These are phyloP conservation scores for Blastobotrys petasosporus DNA, from an alignment of 1,139 yeast genomes.

Conservation along the genomic window DNA sequence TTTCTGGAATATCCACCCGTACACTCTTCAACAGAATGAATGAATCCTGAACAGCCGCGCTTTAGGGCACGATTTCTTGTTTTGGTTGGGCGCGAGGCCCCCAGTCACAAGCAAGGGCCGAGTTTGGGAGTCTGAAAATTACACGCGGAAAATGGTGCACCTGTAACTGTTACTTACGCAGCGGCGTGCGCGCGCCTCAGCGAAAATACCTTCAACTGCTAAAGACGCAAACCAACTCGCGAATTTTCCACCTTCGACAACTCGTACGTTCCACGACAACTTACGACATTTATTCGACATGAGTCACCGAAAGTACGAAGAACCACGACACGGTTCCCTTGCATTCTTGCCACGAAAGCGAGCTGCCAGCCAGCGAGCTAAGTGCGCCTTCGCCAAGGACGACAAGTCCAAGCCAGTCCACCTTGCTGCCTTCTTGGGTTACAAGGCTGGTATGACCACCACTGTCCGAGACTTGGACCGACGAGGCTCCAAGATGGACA, in stretches of 20 bases:
- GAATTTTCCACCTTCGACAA: neutral
- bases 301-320: conserved; percentile 99
- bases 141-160: neutral
- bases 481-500: conserved; percentile 99
- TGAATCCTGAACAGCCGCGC: neutral
- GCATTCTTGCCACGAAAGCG: conserved; percentile 99
- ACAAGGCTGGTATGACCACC: conserved; percentile 99
- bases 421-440: conserved; percentile 98
- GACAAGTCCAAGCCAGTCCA: conserved; percentile 98
- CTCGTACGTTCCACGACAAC: conserved; percentile 3
- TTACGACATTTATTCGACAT: conserved; percentile 37
- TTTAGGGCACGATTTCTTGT: neutral
- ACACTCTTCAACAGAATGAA: neutral
- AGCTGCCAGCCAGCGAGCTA: conserved; percentile 98
- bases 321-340: conserved; percentile 99
- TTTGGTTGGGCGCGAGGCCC: neutral
- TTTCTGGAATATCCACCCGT: neutral
- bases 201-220: neutral
- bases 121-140: too few species aligned
- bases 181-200: neutral
- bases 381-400: conserved; percentile 99
- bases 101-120: too few species aligned
- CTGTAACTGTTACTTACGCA: neutral
- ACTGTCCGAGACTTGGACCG: conserved; percentile 99
- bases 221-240: neutral